phyloP scores from a whole-genome alignment of 208 protist species.

The Angomonas desouzai region DNA sequence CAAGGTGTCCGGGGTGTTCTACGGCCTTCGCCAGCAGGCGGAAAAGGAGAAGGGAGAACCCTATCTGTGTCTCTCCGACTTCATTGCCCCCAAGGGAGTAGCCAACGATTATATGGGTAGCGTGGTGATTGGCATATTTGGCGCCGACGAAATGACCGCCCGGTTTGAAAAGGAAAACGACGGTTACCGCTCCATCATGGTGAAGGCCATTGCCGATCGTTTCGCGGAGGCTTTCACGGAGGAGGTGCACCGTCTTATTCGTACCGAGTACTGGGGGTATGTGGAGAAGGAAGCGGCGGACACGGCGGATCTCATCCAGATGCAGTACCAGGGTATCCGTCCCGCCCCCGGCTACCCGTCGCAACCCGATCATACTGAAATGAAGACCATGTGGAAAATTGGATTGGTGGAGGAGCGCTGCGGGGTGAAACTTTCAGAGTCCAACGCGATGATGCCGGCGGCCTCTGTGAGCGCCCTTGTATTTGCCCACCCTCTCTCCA shows the following conservation, averaged over 20 bases:
- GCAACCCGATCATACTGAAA: slow-evolving; percentile 97
- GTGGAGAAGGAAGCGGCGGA: slow-evolving; percentile 67
- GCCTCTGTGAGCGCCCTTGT: slow-evolving; percentile 93
- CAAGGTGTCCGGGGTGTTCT: slow-evolving; percentile 47
- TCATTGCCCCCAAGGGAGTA: slow-evolving; percentile 87
- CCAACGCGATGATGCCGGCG: slow-evolving; percentile 92
- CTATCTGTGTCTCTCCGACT: slow-evolving; percentile 93
- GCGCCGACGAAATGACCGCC: slow-evolving; percentile 75
- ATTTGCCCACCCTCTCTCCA: slow-evolving; percentile 89
- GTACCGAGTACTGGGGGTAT: slow-evolving; percentile 92
- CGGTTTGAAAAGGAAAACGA: slow-evolving; percentile 84
- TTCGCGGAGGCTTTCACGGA: slow-evolving; percentile 88
- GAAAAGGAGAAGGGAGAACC: slow-evolving; percentile 89
- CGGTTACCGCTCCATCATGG: slow-evolving; percentile 94
- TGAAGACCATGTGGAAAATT: slow-evolving; percentile 88
- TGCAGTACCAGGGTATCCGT: slow-evolving; percentile 95
- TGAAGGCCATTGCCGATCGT: slow-evolving; percentile 92
- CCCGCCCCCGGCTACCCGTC: slow-evolving; percentile 96
- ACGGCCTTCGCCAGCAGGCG: slow-evolving; percentile 91
- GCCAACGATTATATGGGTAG: slow-evolving; percentile 91
- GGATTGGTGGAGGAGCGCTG: slow-evolving; percentile 43
- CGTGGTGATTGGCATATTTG: slow-evolving; percentile 90
- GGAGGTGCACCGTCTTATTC: slow-evolving; percentile 86
- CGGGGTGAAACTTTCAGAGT: slow-evolving; percentile 92
- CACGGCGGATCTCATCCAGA: slow-evolving; percentile 87